These are phyloP conservation scores for Benincasa hispida DNA, from an alignment of 306 rosid species.

Conservation along the genomic window DNA sequence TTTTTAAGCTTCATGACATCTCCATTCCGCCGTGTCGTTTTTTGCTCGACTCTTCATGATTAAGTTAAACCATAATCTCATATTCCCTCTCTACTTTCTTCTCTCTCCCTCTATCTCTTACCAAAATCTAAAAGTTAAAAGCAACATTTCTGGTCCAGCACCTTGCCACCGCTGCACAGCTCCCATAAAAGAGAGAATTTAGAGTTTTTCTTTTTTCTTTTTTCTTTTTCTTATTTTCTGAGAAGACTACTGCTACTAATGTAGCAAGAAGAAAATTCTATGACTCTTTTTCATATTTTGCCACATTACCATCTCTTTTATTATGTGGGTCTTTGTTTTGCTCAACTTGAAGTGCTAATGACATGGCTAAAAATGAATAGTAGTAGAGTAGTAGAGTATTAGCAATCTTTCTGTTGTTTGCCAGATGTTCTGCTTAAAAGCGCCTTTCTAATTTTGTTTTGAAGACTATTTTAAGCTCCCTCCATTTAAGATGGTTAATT, in stretches of 20 bases:
- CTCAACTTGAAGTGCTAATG: not conserved
- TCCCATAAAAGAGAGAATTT: not conserved
- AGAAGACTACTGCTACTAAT: not conserved
- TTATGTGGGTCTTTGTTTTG: not conserved
- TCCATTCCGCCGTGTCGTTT: constrained; percentile 16
- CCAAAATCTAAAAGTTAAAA: constrained; percentile 5
- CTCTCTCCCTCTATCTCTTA: not conserved
- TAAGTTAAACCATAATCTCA: constrained; percentile 45
- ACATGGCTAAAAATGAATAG: not conserved
- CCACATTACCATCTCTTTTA: not conserved
- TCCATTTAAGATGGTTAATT: not conserved
- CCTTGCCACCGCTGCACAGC: constrained; percentile 15
- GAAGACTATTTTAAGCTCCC: not conserved
- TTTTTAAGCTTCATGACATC: not conserved
- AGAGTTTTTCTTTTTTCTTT: not conserved
- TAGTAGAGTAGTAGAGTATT: not conserved
- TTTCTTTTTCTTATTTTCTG: not conserved
- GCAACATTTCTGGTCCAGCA: constrained; percentile 18
- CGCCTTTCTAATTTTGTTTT: not conserved
- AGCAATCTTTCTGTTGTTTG: not conserved
- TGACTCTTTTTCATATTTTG: not conserved
- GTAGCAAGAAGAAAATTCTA: not conserved
- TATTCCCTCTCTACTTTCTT: not conserved
- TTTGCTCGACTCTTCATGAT: constrained; percentile 71
- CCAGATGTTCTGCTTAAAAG: not conserved